These are phyloP conservation scores for Fragaria vesca DNA, from an alignment of 306 rosid genomes.

Conservation along the genomic window DNA sequence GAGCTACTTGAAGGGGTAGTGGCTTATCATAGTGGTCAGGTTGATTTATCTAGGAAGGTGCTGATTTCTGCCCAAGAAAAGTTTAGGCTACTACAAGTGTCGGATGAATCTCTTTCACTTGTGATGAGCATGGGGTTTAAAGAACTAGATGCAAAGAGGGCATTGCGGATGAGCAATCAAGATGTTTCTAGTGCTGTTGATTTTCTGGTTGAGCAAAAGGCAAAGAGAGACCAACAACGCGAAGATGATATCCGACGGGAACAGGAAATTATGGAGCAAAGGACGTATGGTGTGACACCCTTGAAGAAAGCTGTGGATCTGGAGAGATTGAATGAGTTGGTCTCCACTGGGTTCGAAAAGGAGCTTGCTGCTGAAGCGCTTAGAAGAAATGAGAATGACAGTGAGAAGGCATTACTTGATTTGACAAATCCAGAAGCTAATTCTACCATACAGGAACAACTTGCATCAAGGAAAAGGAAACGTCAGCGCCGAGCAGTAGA, in stretches of 20 bases:
- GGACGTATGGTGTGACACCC: constrained; percentile 66
- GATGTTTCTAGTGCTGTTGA: constrained; percentile 76
- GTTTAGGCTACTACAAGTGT: constrained; percentile 65
- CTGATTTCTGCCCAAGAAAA: constrained; percentile 63
- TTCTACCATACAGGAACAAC: constrained; percentile 54
- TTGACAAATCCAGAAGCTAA: constrained; percentile 70
- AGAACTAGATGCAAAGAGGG: constrained; percentile 72
- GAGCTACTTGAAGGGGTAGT: constrained; percentile 93
- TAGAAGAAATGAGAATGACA: constrained; percentile 76
- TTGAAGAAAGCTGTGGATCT: constrained; percentile 78
- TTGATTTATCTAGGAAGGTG: constrained; percentile 59
- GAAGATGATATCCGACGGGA: constrained; percentile 58
- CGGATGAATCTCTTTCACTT: constrained; percentile 78
- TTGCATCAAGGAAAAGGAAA: constrained; percentile 70
- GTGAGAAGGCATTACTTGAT: constrained; percentile 68
- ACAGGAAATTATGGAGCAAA: constrained; percentile 79
- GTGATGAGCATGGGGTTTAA: constrained; percentile 84
- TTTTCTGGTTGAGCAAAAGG: constrained; percentile 70
- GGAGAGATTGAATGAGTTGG: constrained; percentile 60
- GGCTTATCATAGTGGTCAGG: constrained; percentile 73
- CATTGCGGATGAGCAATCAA: constrained; percentile 82
- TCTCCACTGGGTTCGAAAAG: constrained; percentile 66
- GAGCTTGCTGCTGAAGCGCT: constrained; percentile 84
- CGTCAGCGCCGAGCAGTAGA: constrained; percentile 38
- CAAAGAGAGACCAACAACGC: constrained; percentile 46